Evolutionary conservation across 805 yeast genomes (phyloP).

Genomic region (Komagataella pseudopastoris): DNA sequence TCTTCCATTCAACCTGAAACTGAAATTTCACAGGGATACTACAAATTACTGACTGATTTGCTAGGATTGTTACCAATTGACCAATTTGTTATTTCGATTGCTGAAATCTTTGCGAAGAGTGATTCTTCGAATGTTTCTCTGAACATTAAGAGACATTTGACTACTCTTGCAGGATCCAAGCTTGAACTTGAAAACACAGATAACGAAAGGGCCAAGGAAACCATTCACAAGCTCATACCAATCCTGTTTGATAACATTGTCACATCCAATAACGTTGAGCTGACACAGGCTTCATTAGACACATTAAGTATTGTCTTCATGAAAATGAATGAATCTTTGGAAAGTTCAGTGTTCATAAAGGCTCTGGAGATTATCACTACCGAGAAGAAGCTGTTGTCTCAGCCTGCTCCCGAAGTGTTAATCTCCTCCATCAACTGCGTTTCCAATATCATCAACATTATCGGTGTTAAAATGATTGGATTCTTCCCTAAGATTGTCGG

Average conservation of each 20-base stretch:
- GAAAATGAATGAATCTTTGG: constrained; percentile 43
- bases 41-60: constrained; percentile 44
- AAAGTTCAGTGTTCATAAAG: constrained; percentile 30
- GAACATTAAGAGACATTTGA: constrained; percentile 46
- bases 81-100: constrained; percentile 53
- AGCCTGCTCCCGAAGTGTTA: constrained; percentile 38
- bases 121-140: constrained; percentile 24
- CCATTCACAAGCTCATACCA: constrained; percentile 38
- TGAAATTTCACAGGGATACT: constrained; percentile 34
- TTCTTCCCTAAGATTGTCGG: constrained; percentile 77
- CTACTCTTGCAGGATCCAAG: constrained; percentile 49
- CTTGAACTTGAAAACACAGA: constrained; percentile 54
- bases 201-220: constrained; percentile 31
- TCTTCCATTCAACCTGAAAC: constrained; percentile 12
- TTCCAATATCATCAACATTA: constrained; percentile 50
- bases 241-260: constrained; percentile 28
- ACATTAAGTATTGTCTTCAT: constrained; percentile 48
- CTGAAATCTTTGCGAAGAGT: constrained; percentile 20
- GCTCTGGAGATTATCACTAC: constrained; percentile 33
- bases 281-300: constrained; percentile 61
- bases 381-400: constrained; percentile 34
- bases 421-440: constrained; percentile 66
- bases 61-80: constrained; percentile 65
- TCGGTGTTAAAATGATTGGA: constrained; percentile 83
- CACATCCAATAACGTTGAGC: constrained; percentile 25